These are phyloP conservation scores for Dictyostelium discoideum DNA, from an alignment of 78 protist genomes.

Conservation along the genomic window DNA sequence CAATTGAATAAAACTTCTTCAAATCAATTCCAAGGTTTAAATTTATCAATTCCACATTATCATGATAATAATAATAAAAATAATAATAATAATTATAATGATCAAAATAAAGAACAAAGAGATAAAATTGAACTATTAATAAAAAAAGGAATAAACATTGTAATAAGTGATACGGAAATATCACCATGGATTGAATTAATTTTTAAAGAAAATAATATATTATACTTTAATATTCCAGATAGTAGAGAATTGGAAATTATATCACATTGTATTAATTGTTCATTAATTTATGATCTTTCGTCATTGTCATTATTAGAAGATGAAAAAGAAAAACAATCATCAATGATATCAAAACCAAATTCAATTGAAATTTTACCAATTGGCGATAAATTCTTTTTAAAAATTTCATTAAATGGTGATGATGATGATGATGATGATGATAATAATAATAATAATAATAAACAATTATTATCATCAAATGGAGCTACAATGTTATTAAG, in stretches of 20 bases:
- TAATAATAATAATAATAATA: neutral
- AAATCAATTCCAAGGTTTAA: neutral
- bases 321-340: neutral
- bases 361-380: neutral
- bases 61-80: neutral
- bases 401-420: neutral
- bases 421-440: neutral
- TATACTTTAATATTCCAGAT: conserved; percentile 43
- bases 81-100: no score
- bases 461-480: neutral
- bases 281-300: conserved; percentile 22
- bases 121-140: neutral
- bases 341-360: neutral
- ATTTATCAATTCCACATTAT: neutral
- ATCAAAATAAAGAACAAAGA: neutral
- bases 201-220: conserved; percentile 21
- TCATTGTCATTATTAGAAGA: neutral
- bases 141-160: neutral
- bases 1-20: neutral
- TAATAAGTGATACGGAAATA: conserved; percentile 41
- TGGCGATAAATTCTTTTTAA: conserved; percentile 25
- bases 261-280: neutral
- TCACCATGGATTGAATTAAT: neutral
- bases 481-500: conserved; percentile 54
- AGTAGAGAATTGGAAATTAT: conserved; percentile 37